Evolutionary conservation across 2,329 filamentous ascomycete species (phyloP), one percentile per base, ranked within the genome.

Genomic region (Arthroderma uncinatum): DNA sequence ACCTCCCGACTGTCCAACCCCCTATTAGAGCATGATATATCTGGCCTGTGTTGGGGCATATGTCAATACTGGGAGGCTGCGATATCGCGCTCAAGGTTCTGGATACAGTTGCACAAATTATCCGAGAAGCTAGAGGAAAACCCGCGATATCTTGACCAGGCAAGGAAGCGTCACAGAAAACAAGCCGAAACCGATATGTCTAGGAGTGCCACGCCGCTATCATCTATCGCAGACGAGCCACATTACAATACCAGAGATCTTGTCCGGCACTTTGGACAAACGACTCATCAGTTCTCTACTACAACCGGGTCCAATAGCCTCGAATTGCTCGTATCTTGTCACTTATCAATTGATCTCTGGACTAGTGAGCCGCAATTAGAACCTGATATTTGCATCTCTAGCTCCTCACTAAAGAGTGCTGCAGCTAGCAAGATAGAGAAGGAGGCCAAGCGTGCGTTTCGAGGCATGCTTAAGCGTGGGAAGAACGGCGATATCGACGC

Each of bases 51-150:
- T 58, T 72, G 70, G 66, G 73, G 72, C 2, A 66, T 73, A 42
- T 71, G 70, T 54, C 66, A 69, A 4, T 74, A 73, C 59, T 74
- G 71, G 71, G 72, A 73, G 63, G 68, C 68, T 4, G 60, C 64
- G 36, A 57, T 74, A 10, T 65, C 64, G n/a, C 70, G 72, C 4
- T 70, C 71, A 21, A 65, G 64, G 36, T 55, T 74, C 53, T 74
- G 73, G 71, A 63, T 68, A 30, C 50, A 21, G 37, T 37, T 58
- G 2, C 58, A 57, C 2, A 58, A 61, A 14, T 37, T 52, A 9
- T 55, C 53, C 19, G 16, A 39, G n/a, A 55, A 42, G 21, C 37
- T 55, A 5, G 25, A 39, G n/a, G 37, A 55, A 34, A 16, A 39
- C 19, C 37, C 53, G 6, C 16, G 33, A 28, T 42, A 55, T 33